A percentile compares a stretch with the other conserved stretches of the same genome.
Conservation (phyloP, 495 filamentous ascomycete species). For the Durotheca rogersii region DNA sequence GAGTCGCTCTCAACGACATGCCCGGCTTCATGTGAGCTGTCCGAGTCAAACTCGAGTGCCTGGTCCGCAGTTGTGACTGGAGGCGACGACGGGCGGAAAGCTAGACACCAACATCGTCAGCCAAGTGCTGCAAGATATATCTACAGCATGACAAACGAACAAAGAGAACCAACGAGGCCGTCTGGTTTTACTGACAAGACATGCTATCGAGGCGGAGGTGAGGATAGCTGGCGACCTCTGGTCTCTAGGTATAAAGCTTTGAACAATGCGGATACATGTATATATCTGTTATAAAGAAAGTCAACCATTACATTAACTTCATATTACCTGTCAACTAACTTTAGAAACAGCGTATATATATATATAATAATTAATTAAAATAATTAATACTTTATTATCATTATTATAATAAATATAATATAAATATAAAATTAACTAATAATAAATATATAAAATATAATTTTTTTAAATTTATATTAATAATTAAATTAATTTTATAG, state of each 20-base stretch:
- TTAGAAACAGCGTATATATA: not conserved
- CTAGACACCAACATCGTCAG: constrained; percentile 26
- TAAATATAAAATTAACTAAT: too few species aligned
- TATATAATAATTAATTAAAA: not conserved
- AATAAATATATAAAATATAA: not conserved
- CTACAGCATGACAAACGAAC: not conserved
- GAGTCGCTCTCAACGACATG: constrained; percentile 28
- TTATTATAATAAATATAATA: not conserved
- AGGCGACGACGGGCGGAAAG: constrained; percentile 28
- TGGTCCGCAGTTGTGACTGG: constrained; percentile 20
- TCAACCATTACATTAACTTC: not conserved
- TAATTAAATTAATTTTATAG: too few species aligned
- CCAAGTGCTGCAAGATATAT: not conserved
- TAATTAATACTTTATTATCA: not conserved
- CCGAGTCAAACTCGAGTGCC: constrained; percentile 32
- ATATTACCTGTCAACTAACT: too few species aligned
- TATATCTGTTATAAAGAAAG: not conserved
- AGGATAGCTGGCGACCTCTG: constrained; percentile 4
- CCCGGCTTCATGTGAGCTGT: constrained; percentile 25
- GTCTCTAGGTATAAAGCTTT: too few species aligned
- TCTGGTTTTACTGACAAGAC: constrained; percentile 22
- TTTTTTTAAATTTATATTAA: not conserved
- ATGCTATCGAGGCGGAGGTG: constrained; percentile 9
- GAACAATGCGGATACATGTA: too few species aligned
- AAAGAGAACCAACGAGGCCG: not conserved